Evolutionary conservation across 1,284 basidiomycete genomes (phyloP), one percentile per base, ranked within the genome.

Genomic region (Apiotrichum siamense): DNA sequence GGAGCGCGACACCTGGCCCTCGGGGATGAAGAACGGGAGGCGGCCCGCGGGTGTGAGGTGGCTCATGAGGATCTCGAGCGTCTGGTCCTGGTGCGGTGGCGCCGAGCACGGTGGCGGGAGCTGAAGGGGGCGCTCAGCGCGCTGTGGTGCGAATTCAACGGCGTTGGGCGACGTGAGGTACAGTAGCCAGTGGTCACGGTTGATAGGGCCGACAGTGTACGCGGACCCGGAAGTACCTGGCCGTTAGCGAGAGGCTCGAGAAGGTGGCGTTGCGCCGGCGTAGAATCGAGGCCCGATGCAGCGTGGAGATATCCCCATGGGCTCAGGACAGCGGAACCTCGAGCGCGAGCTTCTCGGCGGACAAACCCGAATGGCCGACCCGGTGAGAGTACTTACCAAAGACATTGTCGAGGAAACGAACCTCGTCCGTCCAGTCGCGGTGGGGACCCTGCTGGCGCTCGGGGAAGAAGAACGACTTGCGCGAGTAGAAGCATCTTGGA

Each of bases 401-500:
- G 44, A 63, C 56, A 49, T 81, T 81, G 71, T 98, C 94, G 46
- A 98, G 80, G 67, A 86, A 96, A 52, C 84, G 81, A 58, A 97
- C 88, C 76, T 99, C 96, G 55, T 88, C 81, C 61, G 83, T 83
- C 96, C 96, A 99, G 70, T 93, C 89, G 57, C 84, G 81, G 76
- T 99, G 96, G 25, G 94, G 94, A 3, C 92, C 93, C 37, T 80
- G 79, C 70, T 99, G 96, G 40, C 88, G 83, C 72, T 98, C 96
- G 17, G 96, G 96, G 75, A 98, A 98, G 88, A 98, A 97, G 82
- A 98, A 98, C 11, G 87, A 87, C 77, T 98, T 99, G 65, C 94
- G 85, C 44, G 91, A 96, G 78, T 98, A 99, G 79, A 98, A 99
- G 74, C 87, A 77, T 43, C 66, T 67, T 46, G 31, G 18, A 11